Conservation (phyloP, 176 grass and related monocot species). For the Poa pratensis region DNA sequence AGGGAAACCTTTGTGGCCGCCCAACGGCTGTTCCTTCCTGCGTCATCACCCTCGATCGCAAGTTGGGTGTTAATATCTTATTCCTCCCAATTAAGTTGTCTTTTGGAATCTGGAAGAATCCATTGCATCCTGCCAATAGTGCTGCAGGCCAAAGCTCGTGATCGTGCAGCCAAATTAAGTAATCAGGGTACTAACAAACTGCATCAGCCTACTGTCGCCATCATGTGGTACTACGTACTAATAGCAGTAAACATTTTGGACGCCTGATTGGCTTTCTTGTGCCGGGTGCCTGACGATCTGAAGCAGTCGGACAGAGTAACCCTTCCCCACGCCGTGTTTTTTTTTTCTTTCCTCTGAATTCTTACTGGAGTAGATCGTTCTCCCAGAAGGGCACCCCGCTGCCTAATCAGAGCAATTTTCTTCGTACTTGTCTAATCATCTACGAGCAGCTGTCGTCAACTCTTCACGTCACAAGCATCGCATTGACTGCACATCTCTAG, state of each 20-base stretch:
- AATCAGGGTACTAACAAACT: slow-evolving; percentile 29
- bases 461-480: not conserved
- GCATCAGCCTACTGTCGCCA: slow-evolving; percentile 1
- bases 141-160: slow-evolving; percentile 7
- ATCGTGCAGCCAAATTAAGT: not conserved
- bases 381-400: not conserved
- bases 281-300: not conserved
- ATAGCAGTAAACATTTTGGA: not conserved
- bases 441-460: not conserved
- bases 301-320: not conserved
- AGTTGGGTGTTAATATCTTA: slow-evolving; percentile 27
- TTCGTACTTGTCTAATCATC: not conserved
- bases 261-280: not conserved
- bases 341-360: not conserved
- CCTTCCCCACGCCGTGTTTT: not conserved
- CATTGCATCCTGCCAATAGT: not conserved
- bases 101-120: slow-evolving; percentile 59
- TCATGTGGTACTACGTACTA: not conserved
- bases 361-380: not conserved
- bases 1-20: slow-evolving; percentile 39
- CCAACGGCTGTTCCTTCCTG: slow-evolving; percentile 32
- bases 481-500: not conserved
- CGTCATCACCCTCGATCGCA: slow-evolving; percentile 36
- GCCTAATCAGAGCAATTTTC: not conserved
- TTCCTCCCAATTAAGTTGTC: slow-evolving; percentile 45